Base-by-base conservation (phyloP, 306 rosid species). In the Prunus davidiana region DNA sequence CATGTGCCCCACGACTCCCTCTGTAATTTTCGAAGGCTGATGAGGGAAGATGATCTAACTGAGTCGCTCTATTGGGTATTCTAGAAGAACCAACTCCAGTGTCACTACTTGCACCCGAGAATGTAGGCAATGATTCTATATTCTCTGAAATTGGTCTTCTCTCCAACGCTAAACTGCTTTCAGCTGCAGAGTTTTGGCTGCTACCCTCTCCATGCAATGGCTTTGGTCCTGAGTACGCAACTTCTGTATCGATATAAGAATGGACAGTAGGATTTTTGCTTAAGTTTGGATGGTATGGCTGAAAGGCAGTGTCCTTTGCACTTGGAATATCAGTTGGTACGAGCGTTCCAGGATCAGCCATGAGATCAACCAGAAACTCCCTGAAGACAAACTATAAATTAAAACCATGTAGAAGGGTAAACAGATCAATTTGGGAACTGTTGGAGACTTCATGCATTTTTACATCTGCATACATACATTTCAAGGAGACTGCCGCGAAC, bases 301-400 rank as follows among this genome's bases (percentile, higher is more conserved):
- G 91, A 45, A 82, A 76, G 69, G 79, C 70, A 67, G 81, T 77
- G 52, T 91, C 99, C 72, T 82, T 89, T 63, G 87, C 82, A 78
- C 67, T 96, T 81, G 82, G 86, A 79, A 83, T 78, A 79, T 96
- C 99, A 78, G 91, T 89, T 46, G 99, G 99, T 77, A 96, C 81
- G 71, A 96, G 93, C 18, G 93, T 89, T 82, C 99, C 99, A 69
- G 99, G 99, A 73, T 91, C 98, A 79, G 91, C 97, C 99, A 96
- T 96, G 79, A 96, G 93, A 88, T 96, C 99, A 87, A 96, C 97
- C 89, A 96, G 86, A 89, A 88, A 96, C 87, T 96, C 99, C 92
- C 99, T 96, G 92, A 82, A 85, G 81, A 67, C 69, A 87, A 83
- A 76, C 62, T 64, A 62, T 14, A 76, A 69, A 78, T 69, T 86